Base-by-base conservation (phyloP, 2,329 filamentous ascomycete genomes). In the Pyrenochaeta sp. region DNA sequence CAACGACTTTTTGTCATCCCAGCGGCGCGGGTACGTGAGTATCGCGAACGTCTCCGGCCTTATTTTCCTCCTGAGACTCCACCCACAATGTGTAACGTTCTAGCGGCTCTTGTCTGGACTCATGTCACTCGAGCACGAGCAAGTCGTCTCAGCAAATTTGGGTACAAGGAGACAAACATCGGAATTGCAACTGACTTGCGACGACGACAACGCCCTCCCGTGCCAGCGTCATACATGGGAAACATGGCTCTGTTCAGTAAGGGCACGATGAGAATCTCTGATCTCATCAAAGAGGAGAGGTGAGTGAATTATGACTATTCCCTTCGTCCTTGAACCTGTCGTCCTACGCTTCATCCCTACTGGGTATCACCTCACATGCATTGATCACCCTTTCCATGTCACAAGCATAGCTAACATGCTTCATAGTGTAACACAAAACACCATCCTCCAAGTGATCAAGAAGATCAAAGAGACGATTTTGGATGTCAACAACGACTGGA, bases 51-150 rank as follows among this genome's bases (percentile, higher is more conserved):
- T 4, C 39, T 68, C 18, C 55, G 57, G 20, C 29, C 41, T 5
- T 24, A 55, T 23, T 61, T 63, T 11, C 48, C 55, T 2, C 27
- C 53, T 4, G 32, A 55, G 7, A 49, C 52, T 11, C 53, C 54
- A 13, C 57, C 61, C 0, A 65, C 61, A 7, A 58, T 66, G 37
- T 70, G 58, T 46, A 69, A 67, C 35, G 55, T 69, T 4, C 53
- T 70, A 24, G 59, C 64, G 14, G 65, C 67, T 13, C 38, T 70
- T 20, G 54, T 68, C 9, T 70, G 67, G 67, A 67, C 64, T n/a
- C 63, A 69, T 27, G 55, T 67, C 22, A 69, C 65, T 29, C 61
- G 67, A 13, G 65, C 67, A 32, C 57, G 67, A 51, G 58, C 55
- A 27, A 27, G 34, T 4, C 56, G 61, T 30, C 35, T 66, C 26